Conservation (phyloP, 352 stramenopile species). For the Pythium brachiatum region DNA sequence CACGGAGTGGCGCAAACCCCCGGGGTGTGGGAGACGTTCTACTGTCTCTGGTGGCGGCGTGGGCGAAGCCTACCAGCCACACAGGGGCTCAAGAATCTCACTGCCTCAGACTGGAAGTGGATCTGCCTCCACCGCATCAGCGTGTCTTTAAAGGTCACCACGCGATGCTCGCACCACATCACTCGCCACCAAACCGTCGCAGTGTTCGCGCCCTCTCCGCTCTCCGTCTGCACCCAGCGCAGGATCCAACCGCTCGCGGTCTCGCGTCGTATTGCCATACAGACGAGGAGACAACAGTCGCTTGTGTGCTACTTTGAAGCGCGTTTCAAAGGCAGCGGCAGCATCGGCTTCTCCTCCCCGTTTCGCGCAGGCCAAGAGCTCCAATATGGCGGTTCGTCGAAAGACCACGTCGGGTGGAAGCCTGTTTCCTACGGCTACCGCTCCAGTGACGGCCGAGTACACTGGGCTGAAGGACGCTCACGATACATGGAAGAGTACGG, state of each 20-base stretch:
- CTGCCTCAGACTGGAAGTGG: conserved; percentile 14
- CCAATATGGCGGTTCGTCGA: conserved; percentile 30
- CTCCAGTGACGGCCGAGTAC: conserved; percentile 21
- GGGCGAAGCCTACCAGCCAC: background rate
- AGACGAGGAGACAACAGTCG: background rate
- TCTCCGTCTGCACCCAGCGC: no score
- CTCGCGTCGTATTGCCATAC: conserved; percentile 2
- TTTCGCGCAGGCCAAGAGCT: background rate
- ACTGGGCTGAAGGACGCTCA: conserved; percentile 21
- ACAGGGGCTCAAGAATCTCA: background rate
- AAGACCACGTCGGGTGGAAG: conserved; percentile 31
- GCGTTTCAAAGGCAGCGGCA: conserved; percentile 19
- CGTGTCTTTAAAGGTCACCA: no score
- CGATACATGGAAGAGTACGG: conserved; percentile 10
- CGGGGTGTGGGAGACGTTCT: conserved; percentile 24
- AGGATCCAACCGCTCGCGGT: conserved; percentile 2
- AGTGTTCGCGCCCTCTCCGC: no score
- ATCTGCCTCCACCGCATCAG: no score
- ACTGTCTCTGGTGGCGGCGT: conserved; percentile 19
- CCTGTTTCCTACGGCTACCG: conserved; percentile 34
- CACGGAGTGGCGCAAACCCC: conserved; percentile 5
- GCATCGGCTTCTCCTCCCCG: conserved; percentile 26
- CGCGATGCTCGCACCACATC: no score
- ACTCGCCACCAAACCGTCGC: no score
- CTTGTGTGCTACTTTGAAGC: conserved; percentile 33